Conservation (phyloP, 176 grass and related monocot species). For the Oryza glaberrima region DNA sequence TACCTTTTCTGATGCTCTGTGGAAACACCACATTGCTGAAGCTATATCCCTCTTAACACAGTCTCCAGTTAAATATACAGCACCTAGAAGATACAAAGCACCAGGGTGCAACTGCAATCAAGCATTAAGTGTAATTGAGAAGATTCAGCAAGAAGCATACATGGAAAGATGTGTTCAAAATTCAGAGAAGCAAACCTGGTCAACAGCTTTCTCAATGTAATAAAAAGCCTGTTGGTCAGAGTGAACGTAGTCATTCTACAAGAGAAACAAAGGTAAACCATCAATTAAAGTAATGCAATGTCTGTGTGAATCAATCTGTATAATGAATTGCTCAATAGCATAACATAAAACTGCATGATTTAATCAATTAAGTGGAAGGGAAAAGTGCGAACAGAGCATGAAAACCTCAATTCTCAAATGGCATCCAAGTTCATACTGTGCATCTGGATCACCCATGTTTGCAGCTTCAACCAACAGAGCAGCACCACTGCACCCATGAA, state of each 20-base stretch:
- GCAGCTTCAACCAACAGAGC: constrained; percentile 92
- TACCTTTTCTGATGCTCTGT: constrained; percentile 94
- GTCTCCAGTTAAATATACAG: constrained; percentile 91
- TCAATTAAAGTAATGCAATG: constrained; percentile 28
- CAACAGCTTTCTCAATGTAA: constrained; percentile 94
- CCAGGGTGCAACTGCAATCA: constrained; percentile 82
- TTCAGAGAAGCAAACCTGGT: constrained; percentile 61
- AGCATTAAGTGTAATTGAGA: constrained; percentile 23
- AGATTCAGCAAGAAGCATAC: constrained; percentile 14
- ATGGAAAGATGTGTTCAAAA: constrained; percentile 24
- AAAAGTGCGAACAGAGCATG: not conserved
- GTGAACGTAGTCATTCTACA: constrained; percentile 81
- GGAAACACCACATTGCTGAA: constrained; percentile 95
- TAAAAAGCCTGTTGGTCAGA: constrained; percentile 94
- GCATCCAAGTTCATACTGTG: constrained; percentile 88
- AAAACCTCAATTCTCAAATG: constrained; percentile 83
- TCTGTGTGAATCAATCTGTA: constrained; percentile 7
- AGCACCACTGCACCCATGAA: constrained; percentile 64
- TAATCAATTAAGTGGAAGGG: not conserved
- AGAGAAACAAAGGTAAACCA: constrained; percentile 24
- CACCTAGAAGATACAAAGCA: constrained; percentile 92
- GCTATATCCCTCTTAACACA: constrained; percentile 90
- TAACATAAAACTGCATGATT: constrained; percentile 22
- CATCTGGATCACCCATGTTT: constrained; percentile 97
- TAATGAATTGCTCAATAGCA: not conserved